Percentiles rank a stretch among this genome's conserved stretches.
These are phyloP conservation scores for Solanum pimpinellifolium DNA, from an alignment of 257 asterid species.

Conservation along the genomic window DNA sequence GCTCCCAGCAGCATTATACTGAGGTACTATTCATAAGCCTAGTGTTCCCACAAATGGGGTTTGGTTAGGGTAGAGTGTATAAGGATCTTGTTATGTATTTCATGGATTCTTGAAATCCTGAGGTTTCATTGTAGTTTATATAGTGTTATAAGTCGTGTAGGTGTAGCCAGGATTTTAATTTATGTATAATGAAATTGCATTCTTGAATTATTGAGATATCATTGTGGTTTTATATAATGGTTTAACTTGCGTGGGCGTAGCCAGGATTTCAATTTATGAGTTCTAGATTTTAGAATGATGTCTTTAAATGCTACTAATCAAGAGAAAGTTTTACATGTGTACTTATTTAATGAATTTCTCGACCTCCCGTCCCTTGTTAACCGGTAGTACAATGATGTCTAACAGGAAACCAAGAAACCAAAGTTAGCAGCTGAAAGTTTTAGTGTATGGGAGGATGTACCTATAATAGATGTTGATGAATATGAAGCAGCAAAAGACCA, in stretches of 20 bases:
- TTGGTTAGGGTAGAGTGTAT: background rate
- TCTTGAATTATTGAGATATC: background rate
- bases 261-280: background rate
- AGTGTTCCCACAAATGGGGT: background rate
- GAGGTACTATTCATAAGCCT: conserved; percentile 29
- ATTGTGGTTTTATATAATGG: background rate
- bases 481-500: conserved; percentile 36
- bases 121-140: background rate
- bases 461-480: conserved; percentile 36
- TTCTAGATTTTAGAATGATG: background rate
- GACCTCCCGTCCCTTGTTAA: background rate
- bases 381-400: background rate
- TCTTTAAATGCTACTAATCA: background rate
- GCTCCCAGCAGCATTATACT: conserved; percentile 19
- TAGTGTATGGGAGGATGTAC: conserved; percentile 30
- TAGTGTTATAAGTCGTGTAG: background rate
- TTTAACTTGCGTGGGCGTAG: background rate
- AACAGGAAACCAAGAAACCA: conserved; percentile 27
- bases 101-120: background rate
- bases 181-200: background rate
- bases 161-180: background rate
- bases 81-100: background rate
- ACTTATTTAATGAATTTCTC: background rate
- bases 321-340: background rate
- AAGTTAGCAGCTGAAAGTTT: conserved; percentile 11